phyloP scores from a whole-genome alignment of 495 filamentous ascomycete species.

The Chaetomium tenue region DNA sequence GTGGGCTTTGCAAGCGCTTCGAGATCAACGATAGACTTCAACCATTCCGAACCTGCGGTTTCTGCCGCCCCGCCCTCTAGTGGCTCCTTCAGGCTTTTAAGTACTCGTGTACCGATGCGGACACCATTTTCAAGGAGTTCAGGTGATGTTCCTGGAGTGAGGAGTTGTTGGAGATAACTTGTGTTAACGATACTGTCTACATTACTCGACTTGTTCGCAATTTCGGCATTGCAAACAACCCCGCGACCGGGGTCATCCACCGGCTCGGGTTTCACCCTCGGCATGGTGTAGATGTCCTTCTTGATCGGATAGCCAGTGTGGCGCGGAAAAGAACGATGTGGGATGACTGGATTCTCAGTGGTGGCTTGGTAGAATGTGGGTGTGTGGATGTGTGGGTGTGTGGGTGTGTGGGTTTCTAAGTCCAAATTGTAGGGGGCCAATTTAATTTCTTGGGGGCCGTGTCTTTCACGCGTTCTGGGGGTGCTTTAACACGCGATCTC shows the following conservation, averaged over 20 bases:
- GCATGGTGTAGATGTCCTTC: slow-evolving; percentile 4
- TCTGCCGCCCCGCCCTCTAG: slow-evolving; percentile 19
- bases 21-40: slow-evolving; percentile 42
- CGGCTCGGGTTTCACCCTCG: slow-evolving; percentile 15
- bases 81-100: slow-evolving; percentile 27
- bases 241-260: slow-evolving; percentile 8
- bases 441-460: background rate
- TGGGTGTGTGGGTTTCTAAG: too few species aligned
- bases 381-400: too few species aligned
- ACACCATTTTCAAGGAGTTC: slow-evolving; percentile 38
- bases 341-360: background rate
- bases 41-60: slow-evolving; percentile 38
- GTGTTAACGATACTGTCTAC: background rate
- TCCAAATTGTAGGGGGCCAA: background rate
- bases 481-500: slow-evolving; percentile 1
- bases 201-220: background rate
- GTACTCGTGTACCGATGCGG: slow-evolving; percentile 25
- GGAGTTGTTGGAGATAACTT: slow-evolving; percentile 28
- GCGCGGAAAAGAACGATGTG: background rate
- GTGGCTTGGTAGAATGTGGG: background rate
- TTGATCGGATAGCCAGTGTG: background rate
- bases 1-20: slow-evolving; percentile 27
- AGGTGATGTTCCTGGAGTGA: slow-evolving; percentile 6
- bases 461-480: background rate
- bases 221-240: background rate